These are phyloP conservation scores for Lineolata rhizophorae DNA, from an alignment of 495 filamentous ascomycete genomes.

Conservation along the genomic window DNA sequence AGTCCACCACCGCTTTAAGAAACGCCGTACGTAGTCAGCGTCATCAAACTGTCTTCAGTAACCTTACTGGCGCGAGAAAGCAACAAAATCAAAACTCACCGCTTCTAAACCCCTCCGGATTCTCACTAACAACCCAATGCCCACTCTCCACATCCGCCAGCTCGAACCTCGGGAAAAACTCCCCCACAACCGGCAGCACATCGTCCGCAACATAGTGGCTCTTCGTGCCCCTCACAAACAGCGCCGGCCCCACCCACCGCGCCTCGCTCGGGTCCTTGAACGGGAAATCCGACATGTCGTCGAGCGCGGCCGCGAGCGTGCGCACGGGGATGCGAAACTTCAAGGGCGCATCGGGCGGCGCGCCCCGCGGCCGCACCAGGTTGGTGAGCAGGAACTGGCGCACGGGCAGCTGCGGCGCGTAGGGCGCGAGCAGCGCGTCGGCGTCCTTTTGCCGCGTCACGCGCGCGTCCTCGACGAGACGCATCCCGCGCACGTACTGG, in stretches of 20 bases:
- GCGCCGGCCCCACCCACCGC: constrained; percentile 50
- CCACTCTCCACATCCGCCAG: constrained; percentile 69
- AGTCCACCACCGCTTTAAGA: too few species aligned
- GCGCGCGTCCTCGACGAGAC: constrained; percentile 43
- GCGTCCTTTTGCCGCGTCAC: constrained; percentile 54
- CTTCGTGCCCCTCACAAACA: constrained; percentile 66
- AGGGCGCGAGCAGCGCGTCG: constrained; percentile 52
- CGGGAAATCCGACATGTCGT: constrained; percentile 68
- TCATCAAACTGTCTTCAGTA: too few species aligned
- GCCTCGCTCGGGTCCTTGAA: constrained; percentile 38
- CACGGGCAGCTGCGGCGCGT: constrained; percentile 54
- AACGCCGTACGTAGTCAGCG: too few species aligned
- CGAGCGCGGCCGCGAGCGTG: constrained; percentile 31
- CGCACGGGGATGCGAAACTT: constrained; percentile 39
- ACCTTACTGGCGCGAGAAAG: too few species aligned
- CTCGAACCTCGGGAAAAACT: constrained; percentile 70
- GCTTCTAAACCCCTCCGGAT: constrained; percentile 65
- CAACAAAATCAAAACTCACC: constrained; percentile 30
- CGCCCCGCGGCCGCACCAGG: constrained; percentile 27
- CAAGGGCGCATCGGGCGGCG: constrained; percentile 16
- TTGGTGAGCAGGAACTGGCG: constrained; percentile 93
- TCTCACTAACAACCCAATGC: constrained; percentile 90
- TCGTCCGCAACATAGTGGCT: constrained; percentile 79
- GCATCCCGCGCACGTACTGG: constrained; percentile 71
- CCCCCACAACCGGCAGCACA: constrained; percentile 63